Evolutionary conservation across 2,329 filamentous ascomycete genomes (phyloP).

Genomic region (Microdochium bolleyi): DNA sequence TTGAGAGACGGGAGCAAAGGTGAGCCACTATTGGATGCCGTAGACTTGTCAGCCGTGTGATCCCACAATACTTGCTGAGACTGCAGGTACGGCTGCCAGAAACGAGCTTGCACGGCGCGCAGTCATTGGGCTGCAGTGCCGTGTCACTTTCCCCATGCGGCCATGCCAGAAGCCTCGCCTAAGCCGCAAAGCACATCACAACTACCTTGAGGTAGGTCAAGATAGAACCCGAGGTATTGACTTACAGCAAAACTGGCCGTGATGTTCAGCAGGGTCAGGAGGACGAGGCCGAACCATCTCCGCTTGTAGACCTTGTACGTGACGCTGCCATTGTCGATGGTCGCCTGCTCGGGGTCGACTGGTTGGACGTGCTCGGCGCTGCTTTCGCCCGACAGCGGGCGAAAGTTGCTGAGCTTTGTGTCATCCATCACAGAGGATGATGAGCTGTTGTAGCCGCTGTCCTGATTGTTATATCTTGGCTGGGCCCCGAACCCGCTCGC

Average conservation of each 20-base stretch:
- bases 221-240: too few relatives aligned
- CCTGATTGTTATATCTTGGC: too few relatives aligned
- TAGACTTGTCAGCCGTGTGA: not conserved
- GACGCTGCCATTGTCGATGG: constrained; percentile 13
- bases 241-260: constrained; percentile 93
- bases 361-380: constrained; percentile 9
- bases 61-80: not conserved
- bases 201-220: not conserved
- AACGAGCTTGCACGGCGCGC: not conserved
- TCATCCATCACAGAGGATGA: too few relatives aligned
- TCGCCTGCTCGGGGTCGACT: constrained; percentile 6
- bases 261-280: constrained; percentile 83
- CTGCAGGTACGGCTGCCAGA: not conserved
- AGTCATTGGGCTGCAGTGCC: not conserved
- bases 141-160: too few relatives aligned
- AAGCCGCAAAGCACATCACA: not conserved
- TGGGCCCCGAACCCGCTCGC: too few relatives aligned
- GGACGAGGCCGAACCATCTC: constrained; percentile 79
- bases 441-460: too few relatives aligned
- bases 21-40: constrained; percentile 64
- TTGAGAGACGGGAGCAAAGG: constrained; percentile 75
- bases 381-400: constrained; percentile 10
- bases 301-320: constrained; percentile 58
- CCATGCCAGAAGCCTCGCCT: too few relatives aligned
- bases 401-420: not conserved